phyloP scores from a whole-genome alignment of 768 basidiomycete genomes.

The Xanthoconium stramineum region DNA sequence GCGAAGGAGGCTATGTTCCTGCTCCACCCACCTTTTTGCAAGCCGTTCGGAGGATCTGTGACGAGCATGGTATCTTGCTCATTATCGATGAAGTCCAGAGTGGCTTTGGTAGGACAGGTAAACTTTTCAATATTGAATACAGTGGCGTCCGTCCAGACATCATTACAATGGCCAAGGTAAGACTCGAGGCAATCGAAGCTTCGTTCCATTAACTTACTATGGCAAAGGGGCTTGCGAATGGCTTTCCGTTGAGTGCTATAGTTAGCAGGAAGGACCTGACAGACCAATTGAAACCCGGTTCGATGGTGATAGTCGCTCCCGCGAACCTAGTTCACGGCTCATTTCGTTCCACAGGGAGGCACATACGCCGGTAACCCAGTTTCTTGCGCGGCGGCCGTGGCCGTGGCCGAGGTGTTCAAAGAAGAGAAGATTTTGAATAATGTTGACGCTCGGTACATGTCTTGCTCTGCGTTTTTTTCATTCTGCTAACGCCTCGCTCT shows the following conservation, averaged over 20 bases:
- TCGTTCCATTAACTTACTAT: slow-evolving; percentile 5
- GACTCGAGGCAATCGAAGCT: background rate
- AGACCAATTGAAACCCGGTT: slow-evolving; percentile 74
- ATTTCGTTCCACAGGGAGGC: slow-evolving; percentile 53
- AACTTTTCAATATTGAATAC: slow-evolving; percentile 77
- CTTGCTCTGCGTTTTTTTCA: background rate
- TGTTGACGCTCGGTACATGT: slow-evolving; percentile 60
- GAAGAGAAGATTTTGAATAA: slow-evolving; percentile 84
- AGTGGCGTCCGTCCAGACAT: slow-evolving; percentile 87
- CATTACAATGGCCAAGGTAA: slow-evolving; percentile 82
- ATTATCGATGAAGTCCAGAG: slow-evolving; percentile 87
- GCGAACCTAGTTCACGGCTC: background rate
- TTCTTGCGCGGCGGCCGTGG: slow-evolving; percentile 85
- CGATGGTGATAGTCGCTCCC: slow-evolving; percentile 50
- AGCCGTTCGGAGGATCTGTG: slow-evolving; percentile 81
- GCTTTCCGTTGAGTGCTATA: slow-evolving; percentile 90
- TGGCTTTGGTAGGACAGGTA: slow-evolving; percentile 87
- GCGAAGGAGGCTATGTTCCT: slow-evolving; percentile 94
- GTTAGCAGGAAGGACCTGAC: slow-evolving; percentile 79
- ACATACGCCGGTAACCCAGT: slow-evolving; percentile 94
- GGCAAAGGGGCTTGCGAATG: slow-evolving; percentile 75
- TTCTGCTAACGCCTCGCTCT: slow-evolving; percentile 1
- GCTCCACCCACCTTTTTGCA: slow-evolving; percentile 78
- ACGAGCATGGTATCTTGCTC: slow-evolving; percentile 79
- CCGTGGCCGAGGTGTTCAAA: slow-evolving; percentile 71